Conservation (phyloP, 768 basidiomycete species). For the Pisolithus orientalis region DNA sequence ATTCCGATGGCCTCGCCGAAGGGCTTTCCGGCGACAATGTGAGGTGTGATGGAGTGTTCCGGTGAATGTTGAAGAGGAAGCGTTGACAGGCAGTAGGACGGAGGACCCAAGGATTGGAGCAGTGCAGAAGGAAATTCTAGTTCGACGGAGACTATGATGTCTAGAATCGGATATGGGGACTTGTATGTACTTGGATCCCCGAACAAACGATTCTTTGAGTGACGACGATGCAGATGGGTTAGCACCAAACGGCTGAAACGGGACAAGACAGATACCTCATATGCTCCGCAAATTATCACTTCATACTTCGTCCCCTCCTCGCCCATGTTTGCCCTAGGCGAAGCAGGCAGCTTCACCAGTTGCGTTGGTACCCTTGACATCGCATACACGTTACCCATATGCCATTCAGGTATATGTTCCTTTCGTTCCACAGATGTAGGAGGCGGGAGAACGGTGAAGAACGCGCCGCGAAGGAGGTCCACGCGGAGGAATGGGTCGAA, state of each 20-base stretch:
- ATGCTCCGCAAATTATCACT: conserved; percentile 73
- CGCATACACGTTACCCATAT: conserved; percentile 82
- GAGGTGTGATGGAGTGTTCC: conserved; percentile 51
- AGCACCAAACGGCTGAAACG: background rate
- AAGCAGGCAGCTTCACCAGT: conserved; percentile 41
- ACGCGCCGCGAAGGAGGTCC: conserved; percentile 65
- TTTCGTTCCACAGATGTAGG: conserved; percentile 23
- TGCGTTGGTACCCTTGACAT: conserved; percentile 49
- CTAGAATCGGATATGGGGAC: conserved; percentile 44
- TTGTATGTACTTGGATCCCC: conserved; percentile 55
- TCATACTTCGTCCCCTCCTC: conserved; percentile 49
- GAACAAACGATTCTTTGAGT: conserved; percentile 67
- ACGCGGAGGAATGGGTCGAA: conserved; percentile 45
- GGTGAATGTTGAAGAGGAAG: conserved; percentile 35
- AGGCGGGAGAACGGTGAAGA: conserved; percentile 61
- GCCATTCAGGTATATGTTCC: conserved; percentile 48
- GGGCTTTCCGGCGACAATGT: conserved; percentile 70
- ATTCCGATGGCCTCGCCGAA: conserved; percentile 70
- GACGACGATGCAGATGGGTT: background rate
- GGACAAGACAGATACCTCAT: conserved; percentile 48
- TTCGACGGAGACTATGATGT: background rate
- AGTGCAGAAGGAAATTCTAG: background rate
- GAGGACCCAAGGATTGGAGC: conserved; percentile 39
- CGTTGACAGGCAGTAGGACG: conserved; percentile 16
- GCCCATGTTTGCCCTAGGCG: conserved; percentile 28